Conservation (phyloP, 306 rosid species). For the Alnus rubra region DNA sequence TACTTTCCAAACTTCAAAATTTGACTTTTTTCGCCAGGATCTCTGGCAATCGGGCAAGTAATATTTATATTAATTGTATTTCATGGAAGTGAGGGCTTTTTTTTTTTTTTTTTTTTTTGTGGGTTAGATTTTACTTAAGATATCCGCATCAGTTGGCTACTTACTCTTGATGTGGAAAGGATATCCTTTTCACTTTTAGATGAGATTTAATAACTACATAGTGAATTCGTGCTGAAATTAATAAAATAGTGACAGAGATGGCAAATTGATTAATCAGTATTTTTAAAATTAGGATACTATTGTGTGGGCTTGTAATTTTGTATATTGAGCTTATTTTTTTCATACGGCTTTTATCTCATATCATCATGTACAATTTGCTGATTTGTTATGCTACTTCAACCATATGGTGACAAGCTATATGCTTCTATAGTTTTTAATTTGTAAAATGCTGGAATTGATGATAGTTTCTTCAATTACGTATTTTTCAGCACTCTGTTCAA, state of each 20-base stretch:
- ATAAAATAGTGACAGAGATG: neutral
- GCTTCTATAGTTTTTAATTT: neutral
- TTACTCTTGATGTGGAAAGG: neutral
- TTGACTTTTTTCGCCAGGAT: neutral
- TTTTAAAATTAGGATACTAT: neutral
- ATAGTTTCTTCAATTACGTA: constrained; percentile 24
- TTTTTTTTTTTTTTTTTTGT: neutral
- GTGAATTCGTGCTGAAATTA: neutral
- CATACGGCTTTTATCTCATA: neutral
- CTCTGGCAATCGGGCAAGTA: neutral
- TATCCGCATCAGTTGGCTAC: neutral
- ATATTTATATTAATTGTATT: neutral
- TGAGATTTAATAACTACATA: neutral
- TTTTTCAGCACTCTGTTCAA: constrained; percentile 43
- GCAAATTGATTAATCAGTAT: neutral
- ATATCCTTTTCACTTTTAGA: neutral
- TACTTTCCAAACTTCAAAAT: neutral
- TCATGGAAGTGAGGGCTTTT: neutral
- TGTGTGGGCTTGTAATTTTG: neutral
- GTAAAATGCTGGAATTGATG: neutral
- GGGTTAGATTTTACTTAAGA: neutral
- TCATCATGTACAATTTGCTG: neutral
- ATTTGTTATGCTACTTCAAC: neutral
- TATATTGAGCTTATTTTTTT: neutral
- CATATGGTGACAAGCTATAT: neutral